Base-by-base conservation (phyloP, 1,284 basidiomycete species). In the Tranzscheliella williamsii region DNA sequence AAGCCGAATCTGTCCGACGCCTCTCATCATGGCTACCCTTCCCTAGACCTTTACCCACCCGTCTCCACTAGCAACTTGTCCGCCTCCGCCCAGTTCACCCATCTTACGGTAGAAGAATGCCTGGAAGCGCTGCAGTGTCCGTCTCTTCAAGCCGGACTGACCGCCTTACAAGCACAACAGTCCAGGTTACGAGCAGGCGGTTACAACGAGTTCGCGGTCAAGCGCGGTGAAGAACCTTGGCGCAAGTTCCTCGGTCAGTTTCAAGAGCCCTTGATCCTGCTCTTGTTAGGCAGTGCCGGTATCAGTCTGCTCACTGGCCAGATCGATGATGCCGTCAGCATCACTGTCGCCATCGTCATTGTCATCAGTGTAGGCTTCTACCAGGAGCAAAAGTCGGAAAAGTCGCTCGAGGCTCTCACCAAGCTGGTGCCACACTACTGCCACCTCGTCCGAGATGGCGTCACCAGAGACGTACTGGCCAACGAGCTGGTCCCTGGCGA, bases 401-500 rank as follows among this genome's bases (percentile, higher is more conserved):
- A 96, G 80, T 91, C 88, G 45, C 82, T 97, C 21, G 91, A 95
- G 78, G 91, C 94, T 0, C 82, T 97, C 23, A 95, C 92, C 81
- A 95, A 94, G 79, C 87, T 95, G 30, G 92, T 95, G 11, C 93
- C 93, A 0, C 93, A 96, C 75, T 91, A 93, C 78, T 95, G 91
- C 75, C 90, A 95, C 75, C 85, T 96, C 45, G 82, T 90, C 38
- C 87, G 92, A 84, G 88, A 73, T 23, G 83, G 67, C 20, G 22
- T 42, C 11, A 60, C 52, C 2, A 60, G 29, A 68, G 85, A 88
- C 54, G 81, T 91, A 16, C 85, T 97, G 20, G 93, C 91, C 2
- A 95, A 95, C 78, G 90, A 94, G 68, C 86, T 97, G 17, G 89
- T 97, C 1, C 94, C 94, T 0, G 93, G 93, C 22, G 93, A 97